phyloP scores from a whole-genome alignment of 192 early-diverging fungal genomes.

The Coemansia sp. region DNA sequence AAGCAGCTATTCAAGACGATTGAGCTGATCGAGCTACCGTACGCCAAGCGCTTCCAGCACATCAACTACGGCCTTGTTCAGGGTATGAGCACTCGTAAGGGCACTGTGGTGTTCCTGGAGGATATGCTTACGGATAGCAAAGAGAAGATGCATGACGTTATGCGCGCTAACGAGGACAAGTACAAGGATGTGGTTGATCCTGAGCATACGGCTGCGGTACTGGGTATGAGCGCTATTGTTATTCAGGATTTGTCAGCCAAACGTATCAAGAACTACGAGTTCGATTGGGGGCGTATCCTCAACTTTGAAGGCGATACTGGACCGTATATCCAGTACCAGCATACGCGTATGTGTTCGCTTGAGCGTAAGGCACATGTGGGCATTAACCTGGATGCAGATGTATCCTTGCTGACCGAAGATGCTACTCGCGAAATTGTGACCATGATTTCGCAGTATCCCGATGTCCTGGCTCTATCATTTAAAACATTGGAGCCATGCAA shows the following conservation, averaged over 20 bases:
- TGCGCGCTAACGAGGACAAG: slow-evolving; percentile 84
- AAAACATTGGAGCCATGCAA: slow-evolving; percentile 78
- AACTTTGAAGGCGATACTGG: slow-evolving; percentile 97
- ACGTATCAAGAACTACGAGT: slow-evolving; percentile 93
- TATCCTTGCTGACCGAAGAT: slow-evolving; percentile 67
- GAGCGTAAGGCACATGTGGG: slow-evolving; percentile 72
- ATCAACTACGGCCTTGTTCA: slow-evolving; percentile 93
- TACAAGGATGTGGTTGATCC: slow-evolving; percentile 84
- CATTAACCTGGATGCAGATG: slow-evolving; percentile 64
- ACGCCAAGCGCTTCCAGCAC: slow-evolving; percentile 80
- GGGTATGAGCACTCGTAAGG: slow-evolving; percentile 95
- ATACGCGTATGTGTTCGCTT: slow-evolving; percentile 93
- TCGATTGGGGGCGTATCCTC: slow-evolving; percentile 90
- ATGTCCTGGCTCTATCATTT: slow-evolving; percentile 68
- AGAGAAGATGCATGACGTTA: slow-evolving; percentile 86
- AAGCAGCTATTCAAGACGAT: too few species aligned
- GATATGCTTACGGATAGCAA: slow-evolving; percentile 87
- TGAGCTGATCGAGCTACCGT: slow-evolving; percentile 76
- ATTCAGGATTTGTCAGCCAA: slow-evolving; percentile 88
- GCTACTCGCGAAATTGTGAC: slow-evolving; percentile 70
- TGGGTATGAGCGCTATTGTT: slow-evolving; percentile 91
- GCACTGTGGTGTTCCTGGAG: slow-evolving; percentile 92
- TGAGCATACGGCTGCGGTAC: slow-evolving; percentile 72
- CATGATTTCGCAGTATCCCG: slow-evolving; percentile 80
- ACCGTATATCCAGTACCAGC: slow-evolving; percentile 99